Conservation (phyloP, 805 yeast genomes). For the Monosporozyma servazzii region DNA sequence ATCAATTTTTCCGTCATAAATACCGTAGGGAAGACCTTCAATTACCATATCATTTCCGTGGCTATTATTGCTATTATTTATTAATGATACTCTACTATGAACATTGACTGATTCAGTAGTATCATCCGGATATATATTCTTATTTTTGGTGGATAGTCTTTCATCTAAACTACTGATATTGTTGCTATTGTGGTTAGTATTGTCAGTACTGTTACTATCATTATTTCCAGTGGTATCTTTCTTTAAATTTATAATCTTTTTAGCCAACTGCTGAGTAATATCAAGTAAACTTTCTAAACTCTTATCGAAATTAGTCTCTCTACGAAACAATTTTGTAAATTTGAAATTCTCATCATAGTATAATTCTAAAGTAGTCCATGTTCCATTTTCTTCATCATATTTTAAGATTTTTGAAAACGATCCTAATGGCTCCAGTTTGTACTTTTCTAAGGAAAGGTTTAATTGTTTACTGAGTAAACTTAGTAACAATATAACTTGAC, state of each 20-base stretch:
- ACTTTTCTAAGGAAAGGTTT: slow-evolving; percentile 45
- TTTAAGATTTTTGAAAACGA: slow-evolving; percentile 63
- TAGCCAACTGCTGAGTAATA: slow-evolving; percentile 19
- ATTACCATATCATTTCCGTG: background rate
- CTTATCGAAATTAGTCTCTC: slow-evolving; percentile 67
- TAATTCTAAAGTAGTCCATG: slow-evolving; percentile 44
- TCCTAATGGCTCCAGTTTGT: slow-evolving; percentile 71
- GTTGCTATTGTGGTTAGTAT: too few species aligned
- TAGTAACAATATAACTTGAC: slow-evolving; percentile 66
- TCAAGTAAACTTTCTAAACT: slow-evolving; percentile 72
- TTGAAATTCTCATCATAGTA: slow-evolving; percentile 64
- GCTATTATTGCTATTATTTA: background rate
- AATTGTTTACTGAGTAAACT: slow-evolving; percentile 54
- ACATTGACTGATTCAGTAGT: background rate
- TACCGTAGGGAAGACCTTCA: slow-evolving; percentile 59
- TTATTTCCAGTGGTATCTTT: background rate
- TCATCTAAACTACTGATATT: background rate
- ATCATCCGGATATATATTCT: background rate
- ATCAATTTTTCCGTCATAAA: slow-evolving; percentile 65
- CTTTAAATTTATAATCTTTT: slow-evolving; percentile 8
- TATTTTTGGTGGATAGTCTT: background rate
- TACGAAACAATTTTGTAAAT: slow-evolving; percentile 53
- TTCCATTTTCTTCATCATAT: slow-evolving; percentile 31
- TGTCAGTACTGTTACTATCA: background rate
- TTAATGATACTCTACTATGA: background rate